Evolutionary conservation across 768 basidiomycete genomes (phyloP).

Genomic region (Chalciporus sphaerocephalus): DNA sequence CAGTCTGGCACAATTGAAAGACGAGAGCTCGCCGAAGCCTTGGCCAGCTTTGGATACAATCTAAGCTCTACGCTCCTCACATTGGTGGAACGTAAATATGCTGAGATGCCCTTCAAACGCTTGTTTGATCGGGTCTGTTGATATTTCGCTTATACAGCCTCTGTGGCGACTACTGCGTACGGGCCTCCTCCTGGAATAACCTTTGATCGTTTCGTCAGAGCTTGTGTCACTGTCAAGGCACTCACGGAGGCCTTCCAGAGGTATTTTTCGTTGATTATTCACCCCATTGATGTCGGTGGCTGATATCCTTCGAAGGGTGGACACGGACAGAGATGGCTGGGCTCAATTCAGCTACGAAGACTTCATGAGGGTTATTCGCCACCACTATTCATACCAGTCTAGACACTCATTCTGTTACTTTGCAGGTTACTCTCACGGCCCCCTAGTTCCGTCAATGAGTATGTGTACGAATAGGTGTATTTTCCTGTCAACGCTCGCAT

Average conservation of each 20-base stretch:
- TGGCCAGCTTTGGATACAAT: slow-evolving; percentile 77
- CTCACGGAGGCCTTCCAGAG: slow-evolving; percentile 77
- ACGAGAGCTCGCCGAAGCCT: slow-evolving; percentile 63
- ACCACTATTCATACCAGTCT: not conserved
- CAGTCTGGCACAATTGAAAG: slow-evolving; percentile 79
- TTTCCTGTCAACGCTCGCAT: too few species aligned
- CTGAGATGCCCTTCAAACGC: slow-evolving; percentile 33
- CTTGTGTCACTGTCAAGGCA: slow-evolving; percentile 76
- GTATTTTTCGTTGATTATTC: slow-evolving; percentile 41
- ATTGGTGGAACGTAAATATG: slow-evolving; percentile 72
- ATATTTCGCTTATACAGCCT: slow-evolving; percentile 42
- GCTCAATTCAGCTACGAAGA: slow-evolving; percentile 76
- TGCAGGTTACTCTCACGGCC: slow-evolving; percentile 20
- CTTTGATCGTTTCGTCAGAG: slow-evolving; percentile 82
- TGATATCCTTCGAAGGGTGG: slow-evolving; percentile 40
- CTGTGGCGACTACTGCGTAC: slow-evolving; percentile 49
- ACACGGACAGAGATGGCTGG: slow-evolving; percentile 71
- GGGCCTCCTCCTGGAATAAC: slow-evolving; percentile 74
- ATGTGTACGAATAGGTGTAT: slow-evolving; percentile 3
- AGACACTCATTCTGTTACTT: slow-evolving; percentile 5
- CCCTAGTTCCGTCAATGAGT: slow-evolving; percentile 9
- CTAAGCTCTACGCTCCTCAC: slow-evolving; percentile 59
- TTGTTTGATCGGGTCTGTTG: slow-evolving; percentile 4
- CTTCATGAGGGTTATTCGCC: slow-evolving; percentile 66
- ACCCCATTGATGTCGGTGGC: not conserved